Percentiles rank a stretch among this genome's conserved stretches.
Evolutionary conservation across 352 stramenopile genomes (phyloP).

Genomic region (Pythium dissotocum): DNA sequence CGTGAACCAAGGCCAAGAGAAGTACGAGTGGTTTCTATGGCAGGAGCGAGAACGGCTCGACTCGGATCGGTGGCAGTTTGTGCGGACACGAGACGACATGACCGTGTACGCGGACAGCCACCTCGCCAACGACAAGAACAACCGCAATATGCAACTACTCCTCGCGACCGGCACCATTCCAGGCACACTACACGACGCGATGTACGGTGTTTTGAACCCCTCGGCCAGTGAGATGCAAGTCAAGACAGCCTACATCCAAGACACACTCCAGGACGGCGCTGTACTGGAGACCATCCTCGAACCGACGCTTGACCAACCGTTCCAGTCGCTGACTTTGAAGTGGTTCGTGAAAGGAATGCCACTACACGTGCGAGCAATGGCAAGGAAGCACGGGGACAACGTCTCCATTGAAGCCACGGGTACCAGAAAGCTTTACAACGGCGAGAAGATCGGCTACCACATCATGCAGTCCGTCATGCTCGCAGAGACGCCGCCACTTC

Average conservation of each 20-base stretch:
- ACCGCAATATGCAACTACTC: too few relatives aligned
- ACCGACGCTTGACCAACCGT: constrained; percentile 43
- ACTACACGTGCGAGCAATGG: constrained; percentile 39
- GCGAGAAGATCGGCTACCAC: too few relatives aligned
- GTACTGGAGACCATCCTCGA: too few relatives aligned
- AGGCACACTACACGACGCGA: too few relatives aligned
- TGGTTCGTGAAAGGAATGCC: constrained; percentile 54
- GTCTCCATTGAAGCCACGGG: constrained; percentile 60
- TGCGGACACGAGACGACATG: constrained; percentile 43
- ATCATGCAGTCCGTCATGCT: too few relatives aligned
- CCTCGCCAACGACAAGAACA: too few relatives aligned
- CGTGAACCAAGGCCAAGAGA: constrained; percentile 38
- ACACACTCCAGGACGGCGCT: constrained; percentile 42
- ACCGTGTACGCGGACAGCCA: constrained; percentile 45
- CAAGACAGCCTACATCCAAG: constrained; percentile 46
- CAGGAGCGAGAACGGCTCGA: constrained; percentile 36
- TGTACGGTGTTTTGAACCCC: too few relatives aligned
- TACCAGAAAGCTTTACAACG: constrained; percentile 33
- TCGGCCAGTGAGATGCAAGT: too few relatives aligned
- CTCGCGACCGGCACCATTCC: too few relatives aligned
- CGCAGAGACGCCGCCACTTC: too few relatives aligned
- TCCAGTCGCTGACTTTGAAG: constrained; percentile 52
- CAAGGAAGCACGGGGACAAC: constrained; percentile 51
- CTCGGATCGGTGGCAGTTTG: constrained; percentile 38
- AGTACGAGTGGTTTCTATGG: constrained; percentile 50